phyloP scores from a whole-genome alignment of 768 basidiomycete species.

The Agrocybe pediades region DNA sequence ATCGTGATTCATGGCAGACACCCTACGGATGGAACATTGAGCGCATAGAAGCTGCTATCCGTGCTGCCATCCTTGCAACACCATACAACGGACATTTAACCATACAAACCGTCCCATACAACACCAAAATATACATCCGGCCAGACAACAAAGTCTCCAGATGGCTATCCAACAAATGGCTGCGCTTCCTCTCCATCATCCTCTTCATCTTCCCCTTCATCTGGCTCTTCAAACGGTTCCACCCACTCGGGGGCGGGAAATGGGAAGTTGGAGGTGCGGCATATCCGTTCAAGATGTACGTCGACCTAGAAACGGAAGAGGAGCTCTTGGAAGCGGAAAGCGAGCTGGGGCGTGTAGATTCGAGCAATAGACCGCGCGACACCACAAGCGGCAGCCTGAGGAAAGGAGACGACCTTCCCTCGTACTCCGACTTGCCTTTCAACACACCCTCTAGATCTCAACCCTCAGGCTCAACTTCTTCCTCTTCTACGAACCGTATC shows the following conservation, averaged over 20 bases:
- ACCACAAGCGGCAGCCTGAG: neutral
- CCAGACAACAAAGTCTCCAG: slow-evolving; percentile 69
- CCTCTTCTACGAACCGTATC: neutral
- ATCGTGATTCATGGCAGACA: slow-evolving; percentile 23
- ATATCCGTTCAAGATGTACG: slow-evolving; percentile 66
- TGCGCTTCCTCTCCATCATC: neutral
- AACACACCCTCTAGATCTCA: neutral
- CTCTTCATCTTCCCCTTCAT: slow-evolving; percentile 68
- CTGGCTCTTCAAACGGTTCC: slow-evolving; percentile 78
- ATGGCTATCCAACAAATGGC: slow-evolving; percentile 68
- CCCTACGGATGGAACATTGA: slow-evolving; percentile 51
- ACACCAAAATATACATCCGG: slow-evolving; percentile 60
- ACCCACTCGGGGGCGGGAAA: slow-evolving; percentile 64
- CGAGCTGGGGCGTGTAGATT: neutral
- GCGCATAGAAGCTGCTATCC: slow-evolving; percentile 38
- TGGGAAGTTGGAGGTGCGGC: slow-evolving; percentile 81
- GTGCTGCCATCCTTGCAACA: slow-evolving; percentile 43
- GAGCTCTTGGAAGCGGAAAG: slow-evolving; percentile 1
- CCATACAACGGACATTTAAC: slow-evolving; percentile 46
- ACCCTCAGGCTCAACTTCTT: neutral
- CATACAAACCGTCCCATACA: slow-evolving; percentile 51
- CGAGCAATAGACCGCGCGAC: too few relatives aligned
- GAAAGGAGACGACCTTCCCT: slow-evolving; percentile 5
- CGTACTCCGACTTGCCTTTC: slow-evolving; percentile 6
- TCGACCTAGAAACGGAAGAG: slow-evolving; percentile 27